These are phyloP conservation scores for Talaromyces trachyspermus DNA, from an alignment of 495 filamentous ascomycete genomes.

Conservation along the genomic window DNA sequence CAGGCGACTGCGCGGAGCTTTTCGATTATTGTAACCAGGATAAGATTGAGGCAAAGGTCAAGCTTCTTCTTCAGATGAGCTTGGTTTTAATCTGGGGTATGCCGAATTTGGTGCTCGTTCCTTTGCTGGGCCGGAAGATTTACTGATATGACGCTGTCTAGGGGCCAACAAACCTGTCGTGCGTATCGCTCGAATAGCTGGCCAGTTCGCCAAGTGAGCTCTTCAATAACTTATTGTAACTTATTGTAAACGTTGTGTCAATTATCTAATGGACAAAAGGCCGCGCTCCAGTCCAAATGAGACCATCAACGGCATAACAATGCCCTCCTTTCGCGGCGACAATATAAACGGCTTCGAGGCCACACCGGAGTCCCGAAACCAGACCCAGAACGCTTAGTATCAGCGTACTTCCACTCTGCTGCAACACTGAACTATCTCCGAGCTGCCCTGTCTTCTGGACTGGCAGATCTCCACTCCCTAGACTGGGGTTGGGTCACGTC, in stretches of 20 bases:
- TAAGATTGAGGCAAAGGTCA: conserved; percentile 92
- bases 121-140: no score
- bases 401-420: conserved; percentile 92
- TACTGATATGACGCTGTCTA: conserved; percentile 20
- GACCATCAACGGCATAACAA: conserved; percentile 66
- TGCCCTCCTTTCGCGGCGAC: conserved; percentile 88
- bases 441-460: conserved; percentile 75
- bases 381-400: conserved; percentile 77
- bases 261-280: conserved; percentile 21
- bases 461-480: no score
- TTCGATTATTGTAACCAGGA: conserved; percentile 92
- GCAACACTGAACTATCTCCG: conserved; percentile 90
- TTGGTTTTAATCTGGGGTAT: conserved; percentile 82
- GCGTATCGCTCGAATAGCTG: conserved; percentile 90
- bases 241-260: no score
- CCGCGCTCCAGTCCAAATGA: conserved; percentile 86
- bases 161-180: conserved; percentile 85
- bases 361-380: conserved; percentile 55
- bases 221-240: background rate
- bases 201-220: conserved; percentile 79
- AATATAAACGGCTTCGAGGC: conserved; percentile 84
- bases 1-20: conserved; percentile 87
- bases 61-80: conserved; percentile 92
- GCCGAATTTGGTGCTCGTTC: conserved; percentile 7
- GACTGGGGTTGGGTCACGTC: conserved; percentile 91